Evolutionary conservation across 495 filamentous ascomycete species (phyloP), one percentile per base, ranked within the genome.

Genomic region (Tricharina praecox): DNA sequence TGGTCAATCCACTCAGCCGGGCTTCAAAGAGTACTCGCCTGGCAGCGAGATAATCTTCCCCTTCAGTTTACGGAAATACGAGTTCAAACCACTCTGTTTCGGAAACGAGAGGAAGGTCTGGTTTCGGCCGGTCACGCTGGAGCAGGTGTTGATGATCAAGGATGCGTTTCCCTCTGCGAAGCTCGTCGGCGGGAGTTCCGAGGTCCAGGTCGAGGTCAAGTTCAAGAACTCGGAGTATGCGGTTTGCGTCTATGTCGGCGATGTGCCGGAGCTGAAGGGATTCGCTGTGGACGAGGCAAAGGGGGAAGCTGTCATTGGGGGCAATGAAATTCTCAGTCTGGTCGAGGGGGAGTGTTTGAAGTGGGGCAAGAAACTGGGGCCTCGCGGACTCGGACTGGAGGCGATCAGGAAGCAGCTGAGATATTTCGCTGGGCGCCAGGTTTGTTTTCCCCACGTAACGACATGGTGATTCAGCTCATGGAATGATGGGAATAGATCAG

Each of bases 361-460:
- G 10, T 54, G 65, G 23, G 63, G 61, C 19, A 42, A 35, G 10
- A 65, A 62, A 25, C 46, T 68, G n/a, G 65, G 62, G 2, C 50
- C 49, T 15, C 51, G 59, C 19, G 63, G 56, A 11, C 55, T 54
- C 36, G 58, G 58, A 18, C 43, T 67, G 3, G 64, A 64, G 33
- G 65, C 63, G 7, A 45, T 64, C 4, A 50, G 63, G 16, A 66
- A 66, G 35, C 65, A 66, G 40, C 41, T 67, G 11, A 51, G 65
- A 34, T 66, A 63, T 50, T 63, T 67, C 53, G 65, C 54, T 18
- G 65, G 65, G 15, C 53, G 65, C 32, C 65, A 67, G 30, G 53
- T 56, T 42, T 35, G 24, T 38, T 23, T 44, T 37, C 13, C 34
- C 15, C n/a, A 4, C 13, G 3, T 48, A n/a, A n/a, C n/a, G n/a